These are phyloP conservation scores for Aspergillus pseudonomiae DNA, from an alignment of 2,329 filamentous ascomycete species.

Conservation along the genomic window DNA sequence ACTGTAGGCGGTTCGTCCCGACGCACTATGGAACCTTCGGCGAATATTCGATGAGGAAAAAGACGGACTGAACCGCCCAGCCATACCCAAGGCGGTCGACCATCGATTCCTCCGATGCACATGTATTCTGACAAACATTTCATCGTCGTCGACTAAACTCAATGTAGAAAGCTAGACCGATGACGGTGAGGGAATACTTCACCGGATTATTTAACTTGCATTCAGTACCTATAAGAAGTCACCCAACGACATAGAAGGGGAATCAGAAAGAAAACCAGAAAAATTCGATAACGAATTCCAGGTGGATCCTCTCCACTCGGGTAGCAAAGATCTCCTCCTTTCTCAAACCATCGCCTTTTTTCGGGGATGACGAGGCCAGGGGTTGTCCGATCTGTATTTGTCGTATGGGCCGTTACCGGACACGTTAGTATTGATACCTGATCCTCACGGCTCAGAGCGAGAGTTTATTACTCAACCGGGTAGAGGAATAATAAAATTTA, in stretches of 20 bases:
- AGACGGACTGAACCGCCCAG: neutral
- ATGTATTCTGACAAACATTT: neutral
- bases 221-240: no score
- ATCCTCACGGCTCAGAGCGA: neutral
- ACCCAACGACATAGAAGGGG: no score
- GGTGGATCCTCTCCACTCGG: neutral
- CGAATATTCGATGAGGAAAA: conserved; percentile 1
- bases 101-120: neutral
- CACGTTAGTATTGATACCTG: no score
- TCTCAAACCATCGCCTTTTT: no score
- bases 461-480: neutral
- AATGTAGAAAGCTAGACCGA: neutral
- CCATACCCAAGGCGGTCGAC: neutral
- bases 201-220: no score
- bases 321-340: neutral
- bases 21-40: conserved; percentile 7
- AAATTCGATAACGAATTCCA: no score
- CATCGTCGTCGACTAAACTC: neutral
- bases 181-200: no score
- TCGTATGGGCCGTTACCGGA: neutral
- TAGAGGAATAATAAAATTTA: neutral
- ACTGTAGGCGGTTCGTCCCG: conserved; percentile 7
- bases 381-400: no score
- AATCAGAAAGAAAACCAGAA: no score
- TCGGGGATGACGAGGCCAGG: no score